phyloP scores from a whole-genome alignment of 2,329 filamentous ascomycete species.

The Cladosporium sp. region DNA sequence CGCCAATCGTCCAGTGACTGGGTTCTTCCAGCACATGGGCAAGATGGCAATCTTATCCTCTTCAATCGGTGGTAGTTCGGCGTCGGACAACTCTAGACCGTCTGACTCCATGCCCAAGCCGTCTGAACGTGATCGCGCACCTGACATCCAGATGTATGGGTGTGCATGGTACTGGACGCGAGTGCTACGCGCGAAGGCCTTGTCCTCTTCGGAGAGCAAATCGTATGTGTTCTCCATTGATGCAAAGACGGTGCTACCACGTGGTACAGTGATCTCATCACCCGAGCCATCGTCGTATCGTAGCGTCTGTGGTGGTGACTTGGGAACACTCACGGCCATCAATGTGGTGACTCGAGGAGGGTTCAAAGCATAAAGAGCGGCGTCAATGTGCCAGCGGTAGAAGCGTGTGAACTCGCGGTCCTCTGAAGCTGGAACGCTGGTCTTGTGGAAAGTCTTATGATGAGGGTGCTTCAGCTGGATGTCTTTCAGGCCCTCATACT shows the following conservation, averaged over 20 bases:
- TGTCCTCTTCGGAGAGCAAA: constrained; percentile 62
- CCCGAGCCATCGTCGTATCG: constrained; percentile 71
- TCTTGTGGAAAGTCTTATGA: constrained; percentile 73
- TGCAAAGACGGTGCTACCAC: constrained; percentile 76
- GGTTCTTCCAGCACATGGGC: constrained; percentile 77
- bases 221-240: constrained; percentile 72
- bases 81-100: constrained; percentile 59
- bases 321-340: constrained; percentile 71
- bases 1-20: constrained; percentile 66
- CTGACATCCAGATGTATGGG: constrained; percentile 79
- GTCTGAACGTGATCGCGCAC: constrained; percentile 64
- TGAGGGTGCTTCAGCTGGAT: constrained; percentile 72
- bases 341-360: constrained; percentile 72
- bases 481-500: constrained; percentile 70
- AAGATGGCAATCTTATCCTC: constrained; percentile 67
- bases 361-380: constrained; percentile 72
- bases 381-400: constrained; percentile 81
- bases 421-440: constrained; percentile 59
- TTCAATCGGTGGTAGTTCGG: constrained; percentile 65
- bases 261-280: constrained; percentile 66
- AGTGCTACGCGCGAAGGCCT: constrained; percentile 66
- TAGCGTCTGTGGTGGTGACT: constrained; percentile 64
- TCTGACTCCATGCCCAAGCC: constrained; percentile 73
- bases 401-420: constrained; percentile 60
- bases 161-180: constrained; percentile 75